phyloP scores from a whole-genome alignment of 148 eudicot genomes.

The Dysphania ambrosioides region DNA sequence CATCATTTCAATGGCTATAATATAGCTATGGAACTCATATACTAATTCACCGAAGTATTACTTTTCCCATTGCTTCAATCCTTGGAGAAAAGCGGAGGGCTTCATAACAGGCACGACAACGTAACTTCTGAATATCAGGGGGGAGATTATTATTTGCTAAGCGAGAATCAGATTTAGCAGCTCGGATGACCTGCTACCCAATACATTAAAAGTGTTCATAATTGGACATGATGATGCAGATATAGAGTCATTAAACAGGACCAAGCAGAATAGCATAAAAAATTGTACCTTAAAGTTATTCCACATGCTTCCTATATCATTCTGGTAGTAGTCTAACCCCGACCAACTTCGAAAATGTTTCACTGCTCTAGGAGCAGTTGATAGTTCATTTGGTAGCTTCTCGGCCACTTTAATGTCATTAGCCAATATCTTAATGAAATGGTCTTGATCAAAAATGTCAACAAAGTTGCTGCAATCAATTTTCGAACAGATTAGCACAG shows the following conservation, averaged over 20 bases:
- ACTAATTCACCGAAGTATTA: constrained; percentile 22
- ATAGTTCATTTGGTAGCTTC: constrained; percentile 63
- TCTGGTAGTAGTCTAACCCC: constrained; percentile 72
- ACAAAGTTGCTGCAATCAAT: constrained; percentile 72
- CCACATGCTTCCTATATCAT: constrained; percentile 86
- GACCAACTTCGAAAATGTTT: constrained; percentile 97
- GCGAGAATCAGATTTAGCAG: constrained; percentile 96
- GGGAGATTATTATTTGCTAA: constrained; percentile 90
- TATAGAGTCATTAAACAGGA: background rate
- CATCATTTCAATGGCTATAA: constrained; percentile 2
- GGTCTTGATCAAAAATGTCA: constrained; percentile 82
- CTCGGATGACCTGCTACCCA: constrained; percentile 80
- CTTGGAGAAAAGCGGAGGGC: constrained; percentile 86
- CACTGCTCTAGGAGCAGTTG: constrained; percentile 61
- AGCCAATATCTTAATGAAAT: constrained; percentile 74
- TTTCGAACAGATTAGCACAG: constrained; percentile 5
- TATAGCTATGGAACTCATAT: background rate
- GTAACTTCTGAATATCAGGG: constrained; percentile 81
- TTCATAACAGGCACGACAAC: constrained; percentile 93
- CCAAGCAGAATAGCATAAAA: background rate
- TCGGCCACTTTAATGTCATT: constrained; percentile 67
- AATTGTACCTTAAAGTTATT: constrained; percentile 63
- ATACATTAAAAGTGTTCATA: constrained; percentile 4
- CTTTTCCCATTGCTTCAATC: constrained; percentile 98
- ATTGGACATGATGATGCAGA: constrained; percentile 5